Evolutionary conservation across 768 basidiomycete species (phyloP), one percentile per base, ranked within the genome.

Genomic region (Tricholoma flavovirens): DNA sequence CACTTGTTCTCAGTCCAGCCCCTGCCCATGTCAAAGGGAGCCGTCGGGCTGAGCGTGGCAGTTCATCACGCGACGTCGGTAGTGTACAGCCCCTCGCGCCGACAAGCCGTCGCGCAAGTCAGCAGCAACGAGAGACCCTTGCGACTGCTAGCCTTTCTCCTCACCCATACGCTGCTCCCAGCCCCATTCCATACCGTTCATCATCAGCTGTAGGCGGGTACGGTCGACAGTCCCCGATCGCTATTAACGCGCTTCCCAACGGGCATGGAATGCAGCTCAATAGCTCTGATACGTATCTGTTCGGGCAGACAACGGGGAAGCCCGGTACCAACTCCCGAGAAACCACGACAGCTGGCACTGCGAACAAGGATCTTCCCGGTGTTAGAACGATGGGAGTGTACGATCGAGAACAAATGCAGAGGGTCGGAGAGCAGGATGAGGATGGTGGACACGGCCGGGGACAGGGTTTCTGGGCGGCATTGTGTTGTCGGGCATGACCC

Each of bases 111-210:
- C 82, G 89, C 36, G 78, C 78, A 3, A 89, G 88, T 64, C 86
- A 87, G 64, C 82, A 80, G 51, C 80, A 80, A 53, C 74, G 79
- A 53, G 79, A 80, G 30, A 63, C 65, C 15, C 74, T 70, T 26
- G 64, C 58, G 15, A 75, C 71, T 55, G 60, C 71, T 4, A 77
- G 76, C 9, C 75, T 86, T 38, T 71, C 77, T 17, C 73, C 77
- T 29, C 89, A 91, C 65, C 89, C 89, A 30, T 91, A 90, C 55
- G 89, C 88, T 8, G 81, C 83, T 6, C 81, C 84, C 5, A 80
- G 76, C 55, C 73, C 81, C 1, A 78, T 74, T 42, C 82, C 79
- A 3, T 84, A 83, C 65, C 83, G 85, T 15, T 69, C 68, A 1
- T 59, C 58, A 24, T 70, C 72, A 35, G 65, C 63, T 6, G 68